These are phyloP conservation scores for Mycena venus DNA, from an alignment of 768 basidiomycete genomes.

Conservation along the genomic window DNA sequence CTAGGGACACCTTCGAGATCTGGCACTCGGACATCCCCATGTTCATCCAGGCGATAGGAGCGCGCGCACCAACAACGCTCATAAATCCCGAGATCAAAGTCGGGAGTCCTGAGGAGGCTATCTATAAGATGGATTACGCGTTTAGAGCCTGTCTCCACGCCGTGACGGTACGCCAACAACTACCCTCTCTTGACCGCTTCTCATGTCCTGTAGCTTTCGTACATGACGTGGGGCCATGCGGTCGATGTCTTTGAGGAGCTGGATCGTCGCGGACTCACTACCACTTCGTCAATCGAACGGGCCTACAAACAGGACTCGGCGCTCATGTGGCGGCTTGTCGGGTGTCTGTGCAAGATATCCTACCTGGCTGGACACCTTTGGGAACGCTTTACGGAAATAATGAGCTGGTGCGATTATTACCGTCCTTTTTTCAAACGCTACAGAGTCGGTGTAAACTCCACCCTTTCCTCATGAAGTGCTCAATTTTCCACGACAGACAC, in stretches of 20 bases:
- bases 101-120: neutral
- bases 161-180: neutral
- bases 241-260: slow-evolving; percentile 21
- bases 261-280: slow-evolving; percentile 7
- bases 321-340: slow-evolving; percentile 30
- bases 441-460: slow-evolving; percentile 7
- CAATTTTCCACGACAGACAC: neutral
- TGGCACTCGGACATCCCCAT: slow-evolving; percentile 11
- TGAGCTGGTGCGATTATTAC: slow-evolving; percentile 28
- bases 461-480: neutral
- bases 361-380: slow-evolving; percentile 19
- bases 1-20: slow-evolving; percentile 6
- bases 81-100: slow-evolving; percentile 2
- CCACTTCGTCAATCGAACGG: slow-evolving; percentile 27
- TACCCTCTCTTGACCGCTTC: neutral
- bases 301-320: slow-evolving; percentile 24
- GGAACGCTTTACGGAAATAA: slow-evolving; percentile 10
- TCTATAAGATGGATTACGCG: slow-evolving; percentile 16
- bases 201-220: slow-evolving; percentile 7
- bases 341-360: slow-evolving; percentile 1
- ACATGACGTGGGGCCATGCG: slow-evolving; percentile 25
- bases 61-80: slow-evolving; percentile 10
- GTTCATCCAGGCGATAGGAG: neutral
- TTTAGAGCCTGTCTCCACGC: slow-evolving; percentile 12
- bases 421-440: slow-evolving; percentile 31